Evolutionary conservation across 2,329 filamentous ascomycete species (phyloP).

Genomic region (Myriosclerotinia scirpicola): DNA sequence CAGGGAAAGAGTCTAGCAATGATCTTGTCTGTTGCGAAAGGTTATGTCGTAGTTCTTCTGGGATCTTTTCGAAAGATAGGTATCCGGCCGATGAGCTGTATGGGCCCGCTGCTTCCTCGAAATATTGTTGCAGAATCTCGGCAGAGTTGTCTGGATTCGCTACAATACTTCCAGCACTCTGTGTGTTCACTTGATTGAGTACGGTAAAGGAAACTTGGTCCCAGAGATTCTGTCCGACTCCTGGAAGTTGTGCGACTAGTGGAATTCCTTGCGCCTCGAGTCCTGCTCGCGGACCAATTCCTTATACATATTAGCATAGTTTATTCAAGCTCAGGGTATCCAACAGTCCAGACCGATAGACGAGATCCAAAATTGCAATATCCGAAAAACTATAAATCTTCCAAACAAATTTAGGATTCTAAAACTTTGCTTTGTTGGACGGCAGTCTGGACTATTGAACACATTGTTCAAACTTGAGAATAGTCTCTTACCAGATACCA

Average conservation of each 20-base stretch:
- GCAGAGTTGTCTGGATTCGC: neutral
- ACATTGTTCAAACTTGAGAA: neutral
- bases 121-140: constrained; percentile 6
- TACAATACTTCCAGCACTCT: constrained; percentile 14
- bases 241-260: constrained; percentile 47
- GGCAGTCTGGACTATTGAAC: too few species aligned
- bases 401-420: too few species aligned
- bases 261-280: constrained; percentile 41
- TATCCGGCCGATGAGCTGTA: constrained; percentile 16
- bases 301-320: neutral
- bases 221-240: constrained; percentile 51
- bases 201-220: constrained; percentile 25
- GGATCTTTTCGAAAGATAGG: constrained; percentile 27
- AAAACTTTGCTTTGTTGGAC: too few species aligned
- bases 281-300: neutral
- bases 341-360: too few species aligned
- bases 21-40: constrained; percentile 12
- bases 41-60: neutral
- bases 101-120: constrained; percentile 6
- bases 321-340: too few species aligned
- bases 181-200: constrained; percentile 22
- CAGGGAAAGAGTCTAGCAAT: constrained; percentile 12
- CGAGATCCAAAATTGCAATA: too few species aligned
- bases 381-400: too few species aligned
- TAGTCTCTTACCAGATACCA: constrained; percentile 12